These are phyloP conservation scores for Allomyces javanicus DNA, from an alignment of 192 early-diverging fungal species.

Conservation along the genomic window DNA sequence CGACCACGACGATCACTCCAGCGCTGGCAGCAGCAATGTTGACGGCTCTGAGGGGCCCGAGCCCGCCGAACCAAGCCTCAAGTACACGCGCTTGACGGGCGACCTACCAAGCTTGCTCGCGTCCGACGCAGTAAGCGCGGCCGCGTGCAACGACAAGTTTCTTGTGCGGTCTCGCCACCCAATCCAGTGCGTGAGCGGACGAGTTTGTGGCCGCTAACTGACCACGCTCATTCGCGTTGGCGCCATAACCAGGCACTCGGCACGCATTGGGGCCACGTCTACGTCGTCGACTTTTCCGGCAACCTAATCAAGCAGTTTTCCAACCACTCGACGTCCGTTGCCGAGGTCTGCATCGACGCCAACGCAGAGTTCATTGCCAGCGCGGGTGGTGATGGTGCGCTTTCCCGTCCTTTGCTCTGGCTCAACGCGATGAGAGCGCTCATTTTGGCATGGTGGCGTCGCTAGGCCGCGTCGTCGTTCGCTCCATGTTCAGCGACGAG, in stretches of 20 bases:
- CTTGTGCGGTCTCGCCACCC: neutral
- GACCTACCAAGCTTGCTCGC: neutral
- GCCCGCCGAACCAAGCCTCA: neutral
- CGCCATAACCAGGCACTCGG: conserved; percentile 4
- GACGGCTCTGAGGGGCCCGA: neutral
- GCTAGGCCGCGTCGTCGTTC: no score
- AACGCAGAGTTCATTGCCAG: neutral
- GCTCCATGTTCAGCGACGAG: no score
- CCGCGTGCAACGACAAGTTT: neutral
- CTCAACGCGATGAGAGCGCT: neutral
- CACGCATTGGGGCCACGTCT: conserved; percentile 26
- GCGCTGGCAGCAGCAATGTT: neutral
- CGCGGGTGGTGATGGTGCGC: neutral
- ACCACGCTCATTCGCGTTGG: no score
- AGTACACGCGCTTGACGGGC: neutral
- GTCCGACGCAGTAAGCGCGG: neutral
- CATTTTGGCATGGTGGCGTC: neutral
- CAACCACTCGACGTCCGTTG: conserved; percentile 8
- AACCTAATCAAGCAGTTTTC: conserved; percentile 26
- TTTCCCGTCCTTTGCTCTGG: neutral
- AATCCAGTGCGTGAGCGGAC: no score
- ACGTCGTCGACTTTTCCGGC: conserved; percentile 30
- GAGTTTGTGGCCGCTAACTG: no score
- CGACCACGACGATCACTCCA: neutral
- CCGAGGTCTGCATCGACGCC: neutral